Percentiles rank a stretch among this genome's conserved stretches.
phyloP scores from a whole-genome alignment of 2,329 filamentous ascomycete genomes.

The Cercospora sesami region DNA sequence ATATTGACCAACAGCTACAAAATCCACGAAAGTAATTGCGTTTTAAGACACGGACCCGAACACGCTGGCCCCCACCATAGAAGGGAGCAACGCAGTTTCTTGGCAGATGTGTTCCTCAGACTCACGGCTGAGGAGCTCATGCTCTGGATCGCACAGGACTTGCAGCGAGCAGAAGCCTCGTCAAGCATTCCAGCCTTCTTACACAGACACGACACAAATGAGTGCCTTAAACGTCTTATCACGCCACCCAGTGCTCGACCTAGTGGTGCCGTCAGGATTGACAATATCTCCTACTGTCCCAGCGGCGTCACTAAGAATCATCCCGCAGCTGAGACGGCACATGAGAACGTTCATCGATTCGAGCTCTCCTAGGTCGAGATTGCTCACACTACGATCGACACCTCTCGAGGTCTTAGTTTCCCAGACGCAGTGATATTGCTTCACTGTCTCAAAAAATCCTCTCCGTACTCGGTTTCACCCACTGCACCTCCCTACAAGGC shows the following conservation, averaged over 20 bases:
- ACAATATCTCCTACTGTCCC: not conserved
- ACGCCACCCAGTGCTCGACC: not conserved
- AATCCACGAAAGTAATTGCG: no score
- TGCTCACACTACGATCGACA: not conserved
- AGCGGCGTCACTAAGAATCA: not conserved
- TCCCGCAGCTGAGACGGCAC: not conserved
- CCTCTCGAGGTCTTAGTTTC: no score
- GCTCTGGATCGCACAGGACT: not conserved
- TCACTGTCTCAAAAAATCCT: slow-evolving; percentile 26
- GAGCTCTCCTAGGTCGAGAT: not conserved
- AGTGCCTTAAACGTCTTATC: not conserved
- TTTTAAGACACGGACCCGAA: no score
- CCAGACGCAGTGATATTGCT: not conserved
- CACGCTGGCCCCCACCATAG: not conserved
- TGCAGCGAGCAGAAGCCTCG: not conserved
- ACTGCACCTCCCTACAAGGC: slow-evolving; percentile 43
- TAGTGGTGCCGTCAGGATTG: not conserved
- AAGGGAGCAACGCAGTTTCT: not conserved
- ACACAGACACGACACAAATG: not conserved
- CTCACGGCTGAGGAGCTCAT: not conserved
- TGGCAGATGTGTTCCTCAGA: not conserved
- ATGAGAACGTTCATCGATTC: not conserved
- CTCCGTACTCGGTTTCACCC: slow-evolving; percentile 40
- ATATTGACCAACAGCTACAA: not conserved
- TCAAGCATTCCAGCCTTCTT: accelerated